Percentiles rank a stretch among this genome's conserved stretches.
Conservation (phyloP, 1,284 basidiomycete genomes). For the Ceratobasidium sp. region DNA sequence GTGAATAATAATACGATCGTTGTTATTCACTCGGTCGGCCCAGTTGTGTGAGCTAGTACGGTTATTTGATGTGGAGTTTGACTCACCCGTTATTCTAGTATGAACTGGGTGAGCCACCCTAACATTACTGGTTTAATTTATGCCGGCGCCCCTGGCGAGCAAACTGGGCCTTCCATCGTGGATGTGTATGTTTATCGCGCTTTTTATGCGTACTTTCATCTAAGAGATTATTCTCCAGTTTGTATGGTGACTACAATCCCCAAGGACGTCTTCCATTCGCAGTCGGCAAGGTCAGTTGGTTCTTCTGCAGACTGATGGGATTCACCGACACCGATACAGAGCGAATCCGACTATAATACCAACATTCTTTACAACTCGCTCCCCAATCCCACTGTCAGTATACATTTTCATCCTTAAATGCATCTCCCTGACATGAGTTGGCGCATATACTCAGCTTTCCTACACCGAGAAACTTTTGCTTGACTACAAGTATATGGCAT, state of each 20-base stretch:
- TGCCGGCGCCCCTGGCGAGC: conserved; percentile 34
- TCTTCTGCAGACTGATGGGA: background rate
- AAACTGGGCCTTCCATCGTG: conserved; percentile 37
- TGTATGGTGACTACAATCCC: conserved; percentile 36
- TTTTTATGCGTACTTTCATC: background rate
- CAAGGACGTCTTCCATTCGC: conserved; percentile 38
- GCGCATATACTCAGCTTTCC: conserved; percentile 4
- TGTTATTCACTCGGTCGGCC: conserved; percentile 48
- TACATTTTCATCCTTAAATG: background rate
- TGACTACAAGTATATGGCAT: conserved; percentile 40
- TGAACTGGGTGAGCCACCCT: conserved; percentile 41
- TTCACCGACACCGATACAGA: background rate
- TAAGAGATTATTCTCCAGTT: background rate
- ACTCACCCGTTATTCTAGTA: background rate
- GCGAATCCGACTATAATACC: conserved; percentile 37
- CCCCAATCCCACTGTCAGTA: conserved; percentile 26
- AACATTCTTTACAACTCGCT: conserved; percentile 39
- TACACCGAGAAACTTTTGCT: conserved; percentile 38
- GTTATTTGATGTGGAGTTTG: background rate
- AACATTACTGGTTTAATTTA: conserved; percentile 43
- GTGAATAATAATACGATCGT: conserved; percentile 49
- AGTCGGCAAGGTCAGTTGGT: conserved; percentile 29
- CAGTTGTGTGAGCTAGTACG: conserved; percentile 43
- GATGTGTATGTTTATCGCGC: conserved; percentile 15
- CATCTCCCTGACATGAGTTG: background rate